Percentiles rank a stretch among this genome's conserved stretches.
phyloP scores from a whole-genome alignment of 75 land plant species.

The Cryptomeria japonica region DNA sequence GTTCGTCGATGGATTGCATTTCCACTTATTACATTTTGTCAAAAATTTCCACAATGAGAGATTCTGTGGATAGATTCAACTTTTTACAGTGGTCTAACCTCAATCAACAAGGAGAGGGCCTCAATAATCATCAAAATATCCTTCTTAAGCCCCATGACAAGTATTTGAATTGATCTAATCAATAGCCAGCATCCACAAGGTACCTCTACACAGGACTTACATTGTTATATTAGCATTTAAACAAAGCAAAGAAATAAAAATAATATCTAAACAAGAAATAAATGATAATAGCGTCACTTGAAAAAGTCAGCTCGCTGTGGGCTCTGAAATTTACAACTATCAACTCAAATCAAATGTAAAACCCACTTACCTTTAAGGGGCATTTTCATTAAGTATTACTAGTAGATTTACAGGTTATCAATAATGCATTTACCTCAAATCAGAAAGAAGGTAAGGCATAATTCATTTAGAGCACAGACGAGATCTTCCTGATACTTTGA shows the following conservation, averaged over 20 bases:
- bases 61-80: not conserved
- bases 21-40: not conserved
- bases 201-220: not conserved
- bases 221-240: not conserved
- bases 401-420: not conserved
- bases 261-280: not conserved
- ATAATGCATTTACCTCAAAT: not conserved
- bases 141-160: not conserved
- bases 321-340: not conserved
- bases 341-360: not conserved
- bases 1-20: not conserved
- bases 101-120: not conserved
- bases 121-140: not conserved
- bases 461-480: not conserved
- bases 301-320: not conserved
- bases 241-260: not conserved
- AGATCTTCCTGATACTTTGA: not conserved
- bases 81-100: not conserved
- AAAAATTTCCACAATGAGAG: not conserved
- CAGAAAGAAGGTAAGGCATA: not conserved
- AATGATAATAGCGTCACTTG: not conserved
- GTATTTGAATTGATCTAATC: not conserved
- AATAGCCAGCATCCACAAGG: not conserved
- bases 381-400: not conserved
- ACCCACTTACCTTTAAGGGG: not conserved